Conservation (phyloP, 768 basidiomycete species). For the Mrakia hoshinonis region DNA sequence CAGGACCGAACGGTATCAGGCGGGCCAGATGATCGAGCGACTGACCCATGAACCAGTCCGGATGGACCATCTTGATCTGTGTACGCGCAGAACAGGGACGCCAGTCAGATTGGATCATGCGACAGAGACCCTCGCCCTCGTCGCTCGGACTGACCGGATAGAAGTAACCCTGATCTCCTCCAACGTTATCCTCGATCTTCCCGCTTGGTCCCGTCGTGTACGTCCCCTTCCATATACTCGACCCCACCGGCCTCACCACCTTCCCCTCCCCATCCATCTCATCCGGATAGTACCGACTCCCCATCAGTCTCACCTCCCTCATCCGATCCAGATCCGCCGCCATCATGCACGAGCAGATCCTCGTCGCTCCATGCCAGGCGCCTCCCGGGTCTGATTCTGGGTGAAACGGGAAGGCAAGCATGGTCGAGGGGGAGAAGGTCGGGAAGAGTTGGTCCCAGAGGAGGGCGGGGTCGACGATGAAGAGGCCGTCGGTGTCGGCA, state of each 20-base stretch:
- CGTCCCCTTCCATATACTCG: neutral
- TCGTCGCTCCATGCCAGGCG: neutral
- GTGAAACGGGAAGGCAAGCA: slow-evolving; percentile 6
- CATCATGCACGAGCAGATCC: slow-evolving; percentile 3
- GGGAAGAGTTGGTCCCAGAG: slow-evolving; percentile 13
- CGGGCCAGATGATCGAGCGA: neutral
- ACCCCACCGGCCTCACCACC: neutral
- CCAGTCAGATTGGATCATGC: no score
- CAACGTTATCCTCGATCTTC: slow-evolving; percentile 13
- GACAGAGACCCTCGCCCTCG: no score
- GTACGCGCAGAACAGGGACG: no score
- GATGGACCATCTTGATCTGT: neutral
- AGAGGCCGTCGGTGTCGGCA: slow-evolving; percentile 4
- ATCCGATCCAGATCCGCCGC: slow-evolving; percentile 3
- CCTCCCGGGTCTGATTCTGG: neutral
- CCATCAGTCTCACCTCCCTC: slow-evolving; percentile 1
- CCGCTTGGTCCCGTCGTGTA: neutral
- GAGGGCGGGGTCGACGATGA: neutral
- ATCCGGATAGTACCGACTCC: neutral
- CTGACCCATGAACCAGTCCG: slow-evolving; percentile 1
- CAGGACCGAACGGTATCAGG: no score
- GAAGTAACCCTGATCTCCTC: slow-evolving; percentile 8
- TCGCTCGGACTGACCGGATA: neutral
- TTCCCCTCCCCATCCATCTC: neutral
- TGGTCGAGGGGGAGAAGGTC: neutral